These are phyloP conservation scores for Cercospora sp. DNA, from an alignment of 2,329 filamentous ascomycete genomes.

Conservation along the genomic window DNA sequence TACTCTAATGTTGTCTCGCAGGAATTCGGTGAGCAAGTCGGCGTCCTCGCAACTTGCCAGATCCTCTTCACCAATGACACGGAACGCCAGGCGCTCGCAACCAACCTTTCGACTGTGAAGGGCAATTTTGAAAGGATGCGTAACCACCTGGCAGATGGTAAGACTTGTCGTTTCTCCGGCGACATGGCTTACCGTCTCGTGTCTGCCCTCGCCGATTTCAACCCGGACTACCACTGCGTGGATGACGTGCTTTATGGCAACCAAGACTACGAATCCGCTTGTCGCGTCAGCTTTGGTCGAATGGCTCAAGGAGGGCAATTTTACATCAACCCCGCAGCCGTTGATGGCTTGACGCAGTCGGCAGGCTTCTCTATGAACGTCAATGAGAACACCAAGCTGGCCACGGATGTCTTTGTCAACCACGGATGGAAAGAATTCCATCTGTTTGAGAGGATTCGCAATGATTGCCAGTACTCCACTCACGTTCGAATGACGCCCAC, in stretches of 20 bases:
- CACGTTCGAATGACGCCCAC: not conserved
- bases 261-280: not conserved
- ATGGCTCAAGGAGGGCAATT: too few relatives aligned
- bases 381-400: too few relatives aligned
- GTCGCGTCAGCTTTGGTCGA: not conserved
- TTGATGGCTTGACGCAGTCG: too few relatives aligned
- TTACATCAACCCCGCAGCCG: too few relatives aligned
- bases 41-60: too few relatives aligned
- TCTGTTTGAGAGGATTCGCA: not conserved
- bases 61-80: too few relatives aligned
- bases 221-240: conserved; percentile 40
- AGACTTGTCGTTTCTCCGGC: conserved; percentile 24
- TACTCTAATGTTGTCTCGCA: too few relatives aligned
- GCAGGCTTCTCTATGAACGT: too few relatives aligned
- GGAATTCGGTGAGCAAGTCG: too few relatives aligned
- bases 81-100: too few relatives aligned
- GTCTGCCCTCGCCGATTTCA: conserved; percentile 18
- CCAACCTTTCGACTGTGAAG: too few relatives aligned
- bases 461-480: not conserved
- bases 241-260: not conserved
- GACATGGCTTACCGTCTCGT: conserved; percentile 15
- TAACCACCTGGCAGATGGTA: conserved; percentile 20
- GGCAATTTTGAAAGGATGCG: not conserved
- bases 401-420: too few relatives aligned
- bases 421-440: not conserved